phyloP scores from a whole-genome alignment of 208 protist genomes.

The Leishmania martiniquensis region DNA sequence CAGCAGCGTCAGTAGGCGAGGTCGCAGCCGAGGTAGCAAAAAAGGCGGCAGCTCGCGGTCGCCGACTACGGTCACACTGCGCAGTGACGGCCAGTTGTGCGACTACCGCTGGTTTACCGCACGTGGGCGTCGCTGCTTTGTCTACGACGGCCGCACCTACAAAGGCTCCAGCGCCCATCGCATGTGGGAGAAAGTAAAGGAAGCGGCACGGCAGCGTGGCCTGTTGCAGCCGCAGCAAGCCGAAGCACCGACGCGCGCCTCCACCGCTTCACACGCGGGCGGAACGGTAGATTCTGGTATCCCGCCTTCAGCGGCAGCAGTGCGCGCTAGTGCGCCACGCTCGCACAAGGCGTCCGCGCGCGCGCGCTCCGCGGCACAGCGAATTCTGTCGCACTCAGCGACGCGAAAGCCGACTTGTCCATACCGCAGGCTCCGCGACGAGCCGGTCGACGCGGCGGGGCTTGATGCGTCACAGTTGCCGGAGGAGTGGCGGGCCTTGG shows the following conservation, averaged over 20 bases:
- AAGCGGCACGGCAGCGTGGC: background rate
- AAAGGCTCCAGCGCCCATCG: slow-evolving; percentile 58
- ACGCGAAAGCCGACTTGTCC: background rate
- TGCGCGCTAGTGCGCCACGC: background rate
- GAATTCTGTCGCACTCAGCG: background rate
- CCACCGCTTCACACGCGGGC: background rate
- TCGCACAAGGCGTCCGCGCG: slow-evolving; percentile 6
- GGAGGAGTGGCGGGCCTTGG: slow-evolving; percentile 13
- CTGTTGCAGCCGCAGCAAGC: background rate
- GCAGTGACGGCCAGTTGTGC: slow-evolving; percentile 42
- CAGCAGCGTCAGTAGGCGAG: background rate
- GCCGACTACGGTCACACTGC: slow-evolving; percentile 30
- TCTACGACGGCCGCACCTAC: slow-evolving; percentile 71
- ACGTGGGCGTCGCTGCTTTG: slow-evolving; percentile 54
- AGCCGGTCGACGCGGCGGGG: background rate
- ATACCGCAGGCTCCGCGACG: background rate
- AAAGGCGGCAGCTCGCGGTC: background rate
- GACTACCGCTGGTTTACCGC: slow-evolving; percentile 67
- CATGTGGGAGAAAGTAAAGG: slow-evolving; percentile 74
- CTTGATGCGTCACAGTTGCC: background rate
- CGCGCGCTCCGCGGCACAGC: slow-evolving; percentile 6
- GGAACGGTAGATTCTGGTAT: background rate
- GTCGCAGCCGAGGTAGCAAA: background rate
- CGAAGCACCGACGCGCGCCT: background rate
- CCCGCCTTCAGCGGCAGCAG: background rate